A percentile compares a stretch with the other conserved stretches of the same genome.
Evolutionary conservation across 2,329 filamentous ascomycete genomes (phyloP).

Genomic region (Penicillium janthinellum): DNA sequence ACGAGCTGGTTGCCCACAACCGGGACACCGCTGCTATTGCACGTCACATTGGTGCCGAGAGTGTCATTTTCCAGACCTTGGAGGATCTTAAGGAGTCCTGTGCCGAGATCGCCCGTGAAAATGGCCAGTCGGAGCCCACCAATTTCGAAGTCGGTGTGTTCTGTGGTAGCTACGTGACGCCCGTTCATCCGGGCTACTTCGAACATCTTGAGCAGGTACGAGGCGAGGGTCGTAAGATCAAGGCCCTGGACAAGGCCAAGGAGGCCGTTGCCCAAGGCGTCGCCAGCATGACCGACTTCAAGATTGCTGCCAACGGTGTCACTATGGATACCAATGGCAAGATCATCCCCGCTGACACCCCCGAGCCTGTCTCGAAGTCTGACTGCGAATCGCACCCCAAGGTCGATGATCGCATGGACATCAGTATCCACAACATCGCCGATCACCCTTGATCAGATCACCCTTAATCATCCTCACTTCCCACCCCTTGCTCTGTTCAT

Average conservation of each 20-base stretch:
- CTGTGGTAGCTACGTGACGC: conserved; percentile 82
- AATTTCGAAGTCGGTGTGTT: conserved; percentile 92
- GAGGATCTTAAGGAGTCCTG: conserved; percentile 80
- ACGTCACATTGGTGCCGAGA: conserved; percentile 70
- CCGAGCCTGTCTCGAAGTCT: not conserved
- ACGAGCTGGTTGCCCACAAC: conserved; percentile 71
- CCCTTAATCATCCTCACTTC: conserved; percentile 18
- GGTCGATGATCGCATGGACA: conserved; percentile 58
- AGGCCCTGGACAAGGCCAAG: conserved; percentile 65
- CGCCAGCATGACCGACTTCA: conserved; percentile 62
- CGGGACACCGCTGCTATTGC: conserved; percentile 64
- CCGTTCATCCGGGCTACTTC: conserved; percentile 78
- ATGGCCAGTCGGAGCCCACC: conserved; percentile 54
- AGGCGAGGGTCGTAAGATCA: conserved; percentile 69
- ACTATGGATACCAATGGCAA: conserved; percentile 59
- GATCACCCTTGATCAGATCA: conserved; percentile 41
- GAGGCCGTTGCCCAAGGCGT: conserved; percentile 65
- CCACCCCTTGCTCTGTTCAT: conserved; percentile 10
- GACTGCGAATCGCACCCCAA: conserved; percentile 39
- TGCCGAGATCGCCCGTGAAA: conserved; percentile 64
- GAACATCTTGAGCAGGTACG: conserved; percentile 73
- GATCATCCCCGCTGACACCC: conserved; percentile 53
- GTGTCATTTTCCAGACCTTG: conserved; percentile 75
- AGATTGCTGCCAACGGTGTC: conserved; percentile 64
- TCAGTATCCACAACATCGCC: conserved; percentile 61